Conservation (phyloP, 192 early-diverging fungal species). For the Cetraspora pellucida region DNA sequence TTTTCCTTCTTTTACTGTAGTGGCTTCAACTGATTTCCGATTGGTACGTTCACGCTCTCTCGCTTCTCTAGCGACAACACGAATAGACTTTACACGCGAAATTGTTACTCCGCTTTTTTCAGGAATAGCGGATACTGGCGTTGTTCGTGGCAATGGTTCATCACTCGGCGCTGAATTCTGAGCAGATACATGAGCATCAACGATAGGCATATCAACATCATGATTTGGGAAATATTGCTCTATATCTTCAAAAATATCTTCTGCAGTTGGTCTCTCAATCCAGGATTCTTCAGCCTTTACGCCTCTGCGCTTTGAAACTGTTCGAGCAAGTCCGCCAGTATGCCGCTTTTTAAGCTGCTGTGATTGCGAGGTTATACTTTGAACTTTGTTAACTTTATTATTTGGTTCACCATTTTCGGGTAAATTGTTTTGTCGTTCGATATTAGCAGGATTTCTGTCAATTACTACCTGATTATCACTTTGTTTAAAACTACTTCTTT, state of each 20-base stretch:
- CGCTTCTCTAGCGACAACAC: conserved; percentile 54
- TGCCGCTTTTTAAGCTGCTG: not conserved
- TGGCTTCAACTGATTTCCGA: conserved; percentile 37
- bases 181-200: conserved; percentile 42
- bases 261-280: conserved; percentile 65
- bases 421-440: not conserved
- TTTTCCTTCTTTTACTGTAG: conserved; percentile 39
- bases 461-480: too few species aligned
- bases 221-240: conserved; percentile 76
- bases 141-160: conserved; percentile 19
- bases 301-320: conserved; percentile 23
- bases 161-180: not conserved
- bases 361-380: not conserved
- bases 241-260: conserved; percentile 67
- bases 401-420: not conserved
- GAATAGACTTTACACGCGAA: conserved; percentile 53
- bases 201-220: conserved; percentile 73
- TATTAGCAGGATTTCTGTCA: not conserved
- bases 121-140: conserved; percentile 37
- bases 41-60: conserved; percentile 38
- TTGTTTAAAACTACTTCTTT: too few species aligned
- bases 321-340: not conserved
- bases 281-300: conserved; percentile 45
- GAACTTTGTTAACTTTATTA: not conserved
- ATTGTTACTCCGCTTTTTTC: conserved; percentile 28